Conservation (phyloP, 148 eudicot genomes). For the Fagopyrum tataricum region DNA sequence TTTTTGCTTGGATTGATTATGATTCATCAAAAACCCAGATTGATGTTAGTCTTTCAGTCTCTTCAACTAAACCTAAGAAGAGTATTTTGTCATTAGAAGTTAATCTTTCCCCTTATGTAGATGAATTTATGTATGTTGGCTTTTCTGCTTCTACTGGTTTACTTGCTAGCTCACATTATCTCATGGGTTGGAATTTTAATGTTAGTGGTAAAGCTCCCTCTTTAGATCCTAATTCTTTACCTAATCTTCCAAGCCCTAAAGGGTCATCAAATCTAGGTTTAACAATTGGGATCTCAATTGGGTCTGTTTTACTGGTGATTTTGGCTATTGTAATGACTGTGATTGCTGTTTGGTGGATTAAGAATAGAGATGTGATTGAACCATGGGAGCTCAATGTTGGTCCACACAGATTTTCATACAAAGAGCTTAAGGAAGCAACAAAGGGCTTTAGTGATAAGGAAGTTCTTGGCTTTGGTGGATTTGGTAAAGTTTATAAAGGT, state of each 20-base stretch:
- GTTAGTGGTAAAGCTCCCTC: constrained; percentile 51
- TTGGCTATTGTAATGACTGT: constrained; percentile 19
- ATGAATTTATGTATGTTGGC: constrained; percentile 64
- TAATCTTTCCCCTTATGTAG: constrained; percentile 45
- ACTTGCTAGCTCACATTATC: constrained; percentile 69
- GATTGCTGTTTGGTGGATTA: constrained; percentile 33
- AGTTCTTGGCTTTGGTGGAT: constrained; percentile 75
- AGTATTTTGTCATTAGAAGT: constrained; percentile 46
- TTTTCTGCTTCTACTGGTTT: constrained; percentile 78
- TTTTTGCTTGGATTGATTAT: constrained; percentile 76
- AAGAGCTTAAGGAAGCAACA: constrained; percentile 70
- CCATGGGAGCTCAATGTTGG: constrained; percentile 77
- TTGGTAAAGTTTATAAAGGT: constrained; percentile 78
- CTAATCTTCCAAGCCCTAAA: constrained; percentile 35
- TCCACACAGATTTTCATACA: constrained; percentile 61
- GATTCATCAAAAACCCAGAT: constrained; percentile 30
- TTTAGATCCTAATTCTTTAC: constrained; percentile 46
- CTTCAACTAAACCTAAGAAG: constrained; percentile 35
- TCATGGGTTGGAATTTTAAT: constrained; percentile 72
- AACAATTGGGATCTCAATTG: constrained; percentile 31
- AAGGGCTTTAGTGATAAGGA: constrained; percentile 54
- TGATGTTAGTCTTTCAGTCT: constrained; percentile 51
- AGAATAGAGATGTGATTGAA: constrained; percentile 60
- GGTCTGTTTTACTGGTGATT: constrained; percentile 24
- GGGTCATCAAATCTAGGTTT: constrained; percentile 28